Evolutionary conservation across 192 early-diverging fungal species (phyloP).

Genomic region (Podila clonocystis): DNA sequence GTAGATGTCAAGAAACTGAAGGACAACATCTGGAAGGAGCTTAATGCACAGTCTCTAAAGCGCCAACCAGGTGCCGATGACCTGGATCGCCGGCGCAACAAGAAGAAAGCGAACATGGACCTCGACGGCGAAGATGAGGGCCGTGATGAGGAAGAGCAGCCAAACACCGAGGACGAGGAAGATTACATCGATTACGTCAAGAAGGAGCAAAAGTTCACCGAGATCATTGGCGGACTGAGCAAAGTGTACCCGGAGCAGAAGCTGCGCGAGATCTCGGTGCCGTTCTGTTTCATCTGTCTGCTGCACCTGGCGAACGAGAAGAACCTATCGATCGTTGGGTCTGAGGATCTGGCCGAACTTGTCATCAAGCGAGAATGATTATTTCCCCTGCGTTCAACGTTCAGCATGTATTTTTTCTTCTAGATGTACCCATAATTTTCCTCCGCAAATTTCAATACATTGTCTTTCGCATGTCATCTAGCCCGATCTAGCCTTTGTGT

Average conservation of each 20-base stretch:
- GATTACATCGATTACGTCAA: slow-evolving; percentile 49
- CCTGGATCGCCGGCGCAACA: slow-evolving; percentile 1
- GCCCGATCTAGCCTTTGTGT: too few relatives aligned
- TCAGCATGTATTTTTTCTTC: too few relatives aligned
- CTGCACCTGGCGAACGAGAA: slow-evolving; percentile 97
- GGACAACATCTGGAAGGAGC: slow-evolving; percentile 94
- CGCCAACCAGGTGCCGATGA: slow-evolving; percentile 27
- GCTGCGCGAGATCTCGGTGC: slow-evolving; percentile 92
- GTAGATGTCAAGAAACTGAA: slow-evolving; percentile 96
- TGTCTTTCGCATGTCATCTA: too few relatives aligned
- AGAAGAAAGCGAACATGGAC: slow-evolving; percentile 28
- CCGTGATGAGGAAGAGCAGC: not conserved
- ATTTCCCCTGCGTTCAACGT: too few relatives aligned
- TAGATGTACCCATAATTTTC: too few relatives aligned
- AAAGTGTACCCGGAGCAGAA: slow-evolving; percentile 80
- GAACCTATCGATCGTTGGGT: slow-evolving; percentile 69
- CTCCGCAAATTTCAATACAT: too few relatives aligned
- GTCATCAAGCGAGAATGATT: slow-evolving; percentile 20
- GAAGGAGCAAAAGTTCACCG: slow-evolving; percentile 77
- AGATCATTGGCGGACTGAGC: slow-evolving; percentile 77
- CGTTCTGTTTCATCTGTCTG: slow-evolving; percentile 97
- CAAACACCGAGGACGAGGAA: slow-evolving; percentile 20
- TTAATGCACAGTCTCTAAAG: slow-evolving; percentile 51
- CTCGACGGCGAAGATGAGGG: slow-evolving; percentile 8
- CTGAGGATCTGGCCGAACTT: slow-evolving; percentile 37